Evolutionary conservation across 768 basidiomycete genomes (phyloP), one percentile per base, ranked within the genome.

Genomic region (Rhodotorula toruloides): DNA sequence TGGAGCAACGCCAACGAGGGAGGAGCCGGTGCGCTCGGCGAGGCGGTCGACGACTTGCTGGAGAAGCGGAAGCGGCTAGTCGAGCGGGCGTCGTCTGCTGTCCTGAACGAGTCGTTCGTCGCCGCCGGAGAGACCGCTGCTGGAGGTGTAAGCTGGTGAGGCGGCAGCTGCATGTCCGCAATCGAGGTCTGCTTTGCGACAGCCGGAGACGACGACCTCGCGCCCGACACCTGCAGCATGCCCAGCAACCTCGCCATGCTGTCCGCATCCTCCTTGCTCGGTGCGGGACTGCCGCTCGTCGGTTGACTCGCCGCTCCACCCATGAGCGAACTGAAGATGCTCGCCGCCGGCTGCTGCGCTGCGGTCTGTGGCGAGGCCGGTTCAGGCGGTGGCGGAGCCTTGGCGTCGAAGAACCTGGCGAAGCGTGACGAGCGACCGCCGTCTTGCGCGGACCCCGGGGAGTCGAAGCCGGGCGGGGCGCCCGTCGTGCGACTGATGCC

Each of bases 321-420:
- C 61, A 71, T 54, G 8, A 71, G 43, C 25, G 57, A 56, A 40
- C 54, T 55, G 37, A 71, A 71, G 8, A 67, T 56, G 27, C 65
- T 65, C 47, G 70, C 36, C n/a, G 43, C 54, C 53, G 37, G 32
- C 34, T 53, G 34, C 46, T 63, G 59, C 3, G 42, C 43, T 17
- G 46, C 46, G 19, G 43, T 12, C 34, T 19, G 13, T 12, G 57
- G 57, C 29, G 54, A 46, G 6, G 55, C 43, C 21, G 48, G 50
- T 21, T 58, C 59, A 21, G 50, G 68, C 16, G 46, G 31, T 0
- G 47, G 37, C 6, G 59, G 55, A 29, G 68, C 60, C 57, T 65
- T 66, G 57, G 59, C 70, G 37, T 71, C 70, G 48, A 71, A 71
- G 63, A 71, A 71, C 53, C 58, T 61, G 36, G 70, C 70, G 56